phyloP scores from a whole-genome alignment of 2,329 filamentous ascomycete species.

The Basipetospora sp. region DNA sequence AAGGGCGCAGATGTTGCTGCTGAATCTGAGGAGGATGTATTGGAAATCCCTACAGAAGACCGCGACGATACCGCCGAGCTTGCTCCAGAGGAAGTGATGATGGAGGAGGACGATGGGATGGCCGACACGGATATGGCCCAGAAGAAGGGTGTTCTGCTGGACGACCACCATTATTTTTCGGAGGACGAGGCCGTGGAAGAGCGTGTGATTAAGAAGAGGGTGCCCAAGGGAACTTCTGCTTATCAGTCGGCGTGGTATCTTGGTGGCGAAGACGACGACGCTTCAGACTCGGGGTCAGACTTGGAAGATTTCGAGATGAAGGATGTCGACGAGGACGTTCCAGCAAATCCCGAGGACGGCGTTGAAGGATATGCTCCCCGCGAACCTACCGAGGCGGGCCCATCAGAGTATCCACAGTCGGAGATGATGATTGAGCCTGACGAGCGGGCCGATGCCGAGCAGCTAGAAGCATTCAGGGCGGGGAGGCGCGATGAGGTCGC shows the following conservation, averaged over 20 bases:
- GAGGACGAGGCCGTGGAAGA: conserved; percentile 56
- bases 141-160: conserved; percentile 78
- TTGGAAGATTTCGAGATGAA: conserved; percentile 42
- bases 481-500: conserved; percentile 67
- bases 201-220: conserved; percentile 49
- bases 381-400: conserved; percentile 60
- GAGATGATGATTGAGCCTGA: conserved; percentile 81
- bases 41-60: conserved; percentile 63
- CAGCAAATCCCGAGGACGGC: conserved; percentile 67
- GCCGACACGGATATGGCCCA: conserved; percentile 21
- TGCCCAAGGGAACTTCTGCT: conserved; percentile 81
- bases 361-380: conserved; percentile 52
- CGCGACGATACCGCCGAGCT: conserved; percentile 71
- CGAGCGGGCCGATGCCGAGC: conserved; percentile 62
- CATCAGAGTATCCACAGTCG: conserved; percentile 83
- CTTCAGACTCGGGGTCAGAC: conserved; percentile 72
- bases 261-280: conserved; percentile 59
- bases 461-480: conserved; percentile 67
- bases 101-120: conserved; percentile 47
- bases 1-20: conserved; percentile 62
- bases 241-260: conserved; percentile 95
- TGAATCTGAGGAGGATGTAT: conserved; percentile 39
- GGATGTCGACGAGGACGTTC: conserved; percentile 41
- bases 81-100: conserved; percentile 71
- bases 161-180: conserved; percentile 96